Percentiles rank a stretch among this genome's conserved stretches.
Evolutionary conservation across 2,329 filamentous ascomycete species (phyloP).

Genomic region (Ilyonectria sp.): DNA sequence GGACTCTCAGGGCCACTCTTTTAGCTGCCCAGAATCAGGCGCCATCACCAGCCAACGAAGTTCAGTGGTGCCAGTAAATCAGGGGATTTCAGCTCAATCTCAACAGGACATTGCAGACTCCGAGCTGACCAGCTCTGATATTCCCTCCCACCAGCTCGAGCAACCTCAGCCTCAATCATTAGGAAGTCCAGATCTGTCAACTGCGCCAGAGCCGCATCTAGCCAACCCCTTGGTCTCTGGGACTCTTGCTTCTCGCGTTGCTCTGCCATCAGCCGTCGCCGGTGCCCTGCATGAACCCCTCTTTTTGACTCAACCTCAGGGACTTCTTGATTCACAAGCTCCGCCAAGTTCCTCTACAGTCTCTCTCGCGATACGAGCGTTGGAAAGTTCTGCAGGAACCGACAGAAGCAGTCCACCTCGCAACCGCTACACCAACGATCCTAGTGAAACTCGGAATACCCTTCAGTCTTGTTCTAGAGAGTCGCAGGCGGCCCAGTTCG

Average conservation of each 20-base stretch:
- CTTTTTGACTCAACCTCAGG: constrained; percentile 43
- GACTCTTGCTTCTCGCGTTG: background rate
- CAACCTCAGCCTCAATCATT: constrained; percentile 16
- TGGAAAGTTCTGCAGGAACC: background rate
- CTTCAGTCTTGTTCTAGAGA: constrained; percentile 19
- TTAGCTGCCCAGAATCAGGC: constrained; percentile 23
- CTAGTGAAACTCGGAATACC: background rate
- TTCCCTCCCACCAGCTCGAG: constrained; percentile 50
- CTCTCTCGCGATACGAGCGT: background rate
- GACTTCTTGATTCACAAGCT: constrained; percentile 7
- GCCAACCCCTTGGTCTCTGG: background rate
- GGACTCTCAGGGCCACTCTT: constrained; percentile 42
- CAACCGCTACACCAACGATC: background rate
- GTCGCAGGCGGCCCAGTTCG: constrained; percentile 51
- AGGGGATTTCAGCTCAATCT: constrained; percentile 18
- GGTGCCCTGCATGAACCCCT: constrained; percentile 9
- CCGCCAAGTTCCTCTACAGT: constrained; percentile 15
- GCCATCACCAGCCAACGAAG: constrained; percentile 3
- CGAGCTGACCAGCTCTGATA: constrained; percentile 32
- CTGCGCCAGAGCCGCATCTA: constrained; percentile 12
- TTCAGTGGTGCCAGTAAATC: constrained; percentile 9
- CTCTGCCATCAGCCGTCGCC: background rate
- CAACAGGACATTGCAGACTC: constrained; percentile 34
- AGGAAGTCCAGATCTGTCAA: constrained; percentile 19
- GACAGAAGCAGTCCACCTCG: background rate